A percentile compares a stretch with the other conserved stretches of the same genome.
Conservation (phyloP, 2,329 filamentous ascomycete genomes). For the Aspergillus fructus region DNA sequence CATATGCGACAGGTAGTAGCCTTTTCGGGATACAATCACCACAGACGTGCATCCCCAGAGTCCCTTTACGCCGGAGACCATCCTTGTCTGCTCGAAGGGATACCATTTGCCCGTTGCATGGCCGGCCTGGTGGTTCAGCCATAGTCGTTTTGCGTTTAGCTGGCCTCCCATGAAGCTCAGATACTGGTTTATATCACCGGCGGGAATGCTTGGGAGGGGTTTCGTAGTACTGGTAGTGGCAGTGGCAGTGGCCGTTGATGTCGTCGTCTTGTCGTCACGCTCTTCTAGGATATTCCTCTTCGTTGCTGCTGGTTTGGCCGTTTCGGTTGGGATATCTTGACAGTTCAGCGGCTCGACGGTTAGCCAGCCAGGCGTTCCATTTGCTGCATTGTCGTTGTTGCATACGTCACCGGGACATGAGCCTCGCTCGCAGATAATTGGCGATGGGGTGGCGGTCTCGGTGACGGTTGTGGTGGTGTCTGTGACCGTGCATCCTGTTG, state of each 20-base stretch:
- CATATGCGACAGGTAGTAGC: constrained; percentile 5
- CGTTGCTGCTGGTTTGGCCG: neutral
- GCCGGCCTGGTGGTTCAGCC: neutral
- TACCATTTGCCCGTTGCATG: constrained; percentile 1
- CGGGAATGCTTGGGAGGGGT: neutral
- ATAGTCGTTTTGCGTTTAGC: neutral
- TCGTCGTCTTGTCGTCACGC: neutral
- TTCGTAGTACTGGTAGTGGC: neutral
- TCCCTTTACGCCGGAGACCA: neutral
- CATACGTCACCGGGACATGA: neutral
- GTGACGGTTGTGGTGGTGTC: constrained; percentile 1
- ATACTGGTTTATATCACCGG: neutral
- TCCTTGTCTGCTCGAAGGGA: neutral
- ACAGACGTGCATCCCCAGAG: constrained; percentile 3
- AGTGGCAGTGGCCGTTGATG: neutral
- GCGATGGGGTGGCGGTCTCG: neutral
- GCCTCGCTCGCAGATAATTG: neutral
- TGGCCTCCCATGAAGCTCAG: neutral
- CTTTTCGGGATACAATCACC: neutral
- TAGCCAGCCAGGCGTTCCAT: neutral
- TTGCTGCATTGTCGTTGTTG: neutral
- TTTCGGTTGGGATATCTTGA: neutral
- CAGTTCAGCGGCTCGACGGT: neutral
- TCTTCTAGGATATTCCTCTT: neutral
- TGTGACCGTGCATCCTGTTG: constrained; percentile 4